Evolutionary conservation across 2,329 filamentous ascomycete genomes (phyloP), one percentile per base, ranked within the genome.

Genomic region (Mollisiaceae sp.): DNA sequence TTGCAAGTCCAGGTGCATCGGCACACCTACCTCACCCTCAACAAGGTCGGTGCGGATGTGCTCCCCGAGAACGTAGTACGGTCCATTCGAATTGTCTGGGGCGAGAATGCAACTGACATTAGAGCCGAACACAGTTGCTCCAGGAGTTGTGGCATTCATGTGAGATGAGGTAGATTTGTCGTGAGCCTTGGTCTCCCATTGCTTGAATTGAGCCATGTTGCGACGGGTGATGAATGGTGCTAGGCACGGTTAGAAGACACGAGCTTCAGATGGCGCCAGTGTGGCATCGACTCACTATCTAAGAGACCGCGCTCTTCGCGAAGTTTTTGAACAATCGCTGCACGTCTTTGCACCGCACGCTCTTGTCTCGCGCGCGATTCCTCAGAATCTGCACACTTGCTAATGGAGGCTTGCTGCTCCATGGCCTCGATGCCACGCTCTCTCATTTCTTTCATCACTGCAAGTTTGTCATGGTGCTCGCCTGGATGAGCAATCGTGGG

Each of bases 41-140:
- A 76, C 79, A 38, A 86, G 74, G 67, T 86, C 75, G 50, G 77
- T 69, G 32, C 84, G 80, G 64, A 86, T 75, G 50, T 81, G 77
- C 43, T 70, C 67, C 1, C 65, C 65, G 1, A 61, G 39, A 12
- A 67, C 65, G 50, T 67, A 86, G 76, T 86, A 86, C 12, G 84
- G 84, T 0, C 84, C 84, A 69, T 84, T 78, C 3, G 80, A 84
- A 22, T 81, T 80, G 71, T 86, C 83, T 1, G 83, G 82, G 22
- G 78, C 80, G 22, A 86, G 76, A 22, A 84, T 76, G 68, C 83
- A 86, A 32, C 80, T 80, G 60, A 75, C 76, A 71, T 80, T 79
- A 52, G 75, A 76, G 1, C 77, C 75, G 66, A 84, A 84, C 6
- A 71, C 52, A 20, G 63, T 67, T 12, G 35, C 43, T 35, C 59